phyloP scores from a whole-genome alignment of 306 rosid species.

The Canavalia gladiata region DNA sequence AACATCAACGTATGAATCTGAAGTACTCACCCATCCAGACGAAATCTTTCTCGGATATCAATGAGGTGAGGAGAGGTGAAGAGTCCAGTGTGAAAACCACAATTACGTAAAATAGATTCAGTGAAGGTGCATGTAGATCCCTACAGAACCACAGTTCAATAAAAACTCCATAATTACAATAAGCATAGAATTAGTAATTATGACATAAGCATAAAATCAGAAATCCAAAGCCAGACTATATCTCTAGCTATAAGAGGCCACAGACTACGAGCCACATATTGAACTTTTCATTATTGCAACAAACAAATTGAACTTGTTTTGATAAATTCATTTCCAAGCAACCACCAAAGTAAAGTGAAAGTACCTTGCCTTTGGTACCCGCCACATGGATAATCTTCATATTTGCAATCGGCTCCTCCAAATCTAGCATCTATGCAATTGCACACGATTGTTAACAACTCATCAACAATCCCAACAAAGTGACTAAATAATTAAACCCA shows the following conservation, averaged over 20 bases:
- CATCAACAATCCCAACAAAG: constrained; percentile 36
- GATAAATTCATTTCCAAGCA: constrained; percentile 47
- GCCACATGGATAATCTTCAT: constrained; percentile 98
- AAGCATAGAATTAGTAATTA: constrained; percentile 25
- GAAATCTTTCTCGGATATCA: constrained; percentile 95
- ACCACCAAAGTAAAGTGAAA: constrained; percentile 29
- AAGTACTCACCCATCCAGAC: constrained; percentile 87
- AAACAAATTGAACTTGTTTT: constrained; percentile 23
- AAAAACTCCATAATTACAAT: constrained; percentile 41
- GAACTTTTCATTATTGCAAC: constrained; percentile 16
- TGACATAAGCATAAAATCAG: not conserved
- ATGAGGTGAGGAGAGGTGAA: constrained; percentile 98
- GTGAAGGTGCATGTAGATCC: constrained; percentile 96
- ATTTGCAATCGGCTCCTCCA: constrained; percentile 79
- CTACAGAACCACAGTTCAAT: constrained; percentile 56
- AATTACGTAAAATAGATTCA: constrained; percentile 87
- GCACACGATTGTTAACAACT: not conserved
- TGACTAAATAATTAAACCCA: not conserved
- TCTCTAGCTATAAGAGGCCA: constrained; percentile 12
- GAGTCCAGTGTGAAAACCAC: constrained; percentile 95
- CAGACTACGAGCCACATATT: constrained; percentile 5
- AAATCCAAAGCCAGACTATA: constrained; percentile 32
- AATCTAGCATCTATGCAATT: constrained; percentile 74
- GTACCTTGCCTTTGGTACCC: constrained; percentile 99
- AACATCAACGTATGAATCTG: constrained; percentile 27